A percentile compares a stretch with the other conserved stretches of the same genome.
Conservation (phyloP, 331 rosid species). For the Spiraea crenata region DNA sequence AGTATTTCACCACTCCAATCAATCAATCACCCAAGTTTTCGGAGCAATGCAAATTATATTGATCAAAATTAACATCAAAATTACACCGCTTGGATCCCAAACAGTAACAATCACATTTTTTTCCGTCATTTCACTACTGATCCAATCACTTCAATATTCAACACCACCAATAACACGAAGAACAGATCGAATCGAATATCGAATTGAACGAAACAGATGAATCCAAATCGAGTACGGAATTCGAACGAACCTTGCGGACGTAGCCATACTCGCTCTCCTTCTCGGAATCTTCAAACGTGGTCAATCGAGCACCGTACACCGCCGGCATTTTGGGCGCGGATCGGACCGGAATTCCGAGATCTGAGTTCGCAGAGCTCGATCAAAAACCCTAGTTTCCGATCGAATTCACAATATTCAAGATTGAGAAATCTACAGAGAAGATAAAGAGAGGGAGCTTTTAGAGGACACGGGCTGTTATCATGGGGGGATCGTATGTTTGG, state of each 20-base stretch:
- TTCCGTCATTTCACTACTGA: not conserved
- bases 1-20: not conserved
- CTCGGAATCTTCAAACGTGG: conserved; percentile 94
- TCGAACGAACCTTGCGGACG: conserved; percentile 77
- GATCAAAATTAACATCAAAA: not conserved
- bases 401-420: conserved; percentile 7
- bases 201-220: conserved; percentile 12
- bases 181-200: conserved; percentile 13
- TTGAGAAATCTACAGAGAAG: not conserved
- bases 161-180: not conserved
- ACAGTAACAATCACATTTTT: not conserved
- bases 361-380: conserved; percentile 19
- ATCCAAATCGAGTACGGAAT: conserved; percentile 12
- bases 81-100: not conserved
- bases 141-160: conserved; percentile 7
- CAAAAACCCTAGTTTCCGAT: conserved; percentile 40
- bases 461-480: conserved; percentile 4
- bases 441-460: not conserved
- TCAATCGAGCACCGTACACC: conserved; percentile 80
- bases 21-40: not conserved
- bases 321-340: conserved; percentile 70
- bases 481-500: conserved; percentile 13
- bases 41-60: not conserved
- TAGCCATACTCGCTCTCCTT: conserved; percentile 99
- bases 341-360: conserved; percentile 41